phyloP scores from a whole-genome alignment of 345 rosid species.

The Acer saccharum region DNA sequence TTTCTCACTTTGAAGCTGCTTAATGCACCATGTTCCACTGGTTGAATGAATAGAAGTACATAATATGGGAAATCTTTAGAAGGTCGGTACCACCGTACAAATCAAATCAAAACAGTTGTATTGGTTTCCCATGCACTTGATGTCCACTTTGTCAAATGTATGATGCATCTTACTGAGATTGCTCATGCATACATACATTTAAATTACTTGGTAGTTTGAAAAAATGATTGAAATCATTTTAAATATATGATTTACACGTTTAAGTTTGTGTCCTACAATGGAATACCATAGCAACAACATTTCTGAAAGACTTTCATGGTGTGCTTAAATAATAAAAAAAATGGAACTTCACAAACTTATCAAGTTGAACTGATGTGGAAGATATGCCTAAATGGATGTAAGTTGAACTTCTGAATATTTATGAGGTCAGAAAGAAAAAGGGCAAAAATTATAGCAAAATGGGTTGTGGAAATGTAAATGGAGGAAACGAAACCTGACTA shows the following conservation, averaged over 20 bases:
- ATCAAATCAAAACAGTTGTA: background rate
- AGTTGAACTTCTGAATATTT: background rate
- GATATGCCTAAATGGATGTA: background rate
- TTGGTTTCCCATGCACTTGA: background rate
- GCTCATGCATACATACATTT: background rate
- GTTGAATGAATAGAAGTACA: constrained; percentile 2
- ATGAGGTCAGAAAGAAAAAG: background rate
- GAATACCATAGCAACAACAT: background rate
- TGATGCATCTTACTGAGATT: background rate
- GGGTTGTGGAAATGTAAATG: background rate
- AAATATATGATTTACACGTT: background rate
- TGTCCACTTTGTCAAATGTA: background rate
- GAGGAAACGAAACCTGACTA: background rate
- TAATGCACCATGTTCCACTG: background rate
- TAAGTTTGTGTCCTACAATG: background rate
- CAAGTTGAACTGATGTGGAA: background rate
- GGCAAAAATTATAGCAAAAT: background rate
- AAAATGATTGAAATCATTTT: background rate
- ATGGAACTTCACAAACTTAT: background rate
- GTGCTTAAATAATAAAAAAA: background rate
- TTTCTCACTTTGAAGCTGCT: background rate
- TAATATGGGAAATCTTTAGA: constrained; percentile 3
- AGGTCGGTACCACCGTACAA: background rate
- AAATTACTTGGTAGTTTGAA: background rate
- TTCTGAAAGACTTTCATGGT: background rate